Evolutionary conservation across 2,329 filamentous ascomycete species (phyloP).

Genomic region (Aspergillus clavatus): DNA sequence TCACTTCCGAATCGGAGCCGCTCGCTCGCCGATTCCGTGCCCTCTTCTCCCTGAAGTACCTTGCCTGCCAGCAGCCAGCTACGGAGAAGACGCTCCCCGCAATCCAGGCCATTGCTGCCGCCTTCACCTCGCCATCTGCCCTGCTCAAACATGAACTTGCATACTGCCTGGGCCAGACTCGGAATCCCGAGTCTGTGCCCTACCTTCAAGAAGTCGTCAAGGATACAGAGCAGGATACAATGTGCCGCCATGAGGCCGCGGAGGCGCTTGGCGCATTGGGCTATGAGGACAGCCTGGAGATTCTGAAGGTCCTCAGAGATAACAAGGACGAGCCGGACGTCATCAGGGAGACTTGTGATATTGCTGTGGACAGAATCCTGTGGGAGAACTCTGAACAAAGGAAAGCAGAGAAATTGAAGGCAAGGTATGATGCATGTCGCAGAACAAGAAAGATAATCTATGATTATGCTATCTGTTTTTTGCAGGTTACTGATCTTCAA

Average conservation of each 20-base stretch:
- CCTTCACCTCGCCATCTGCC: conserved; percentile 76
- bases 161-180: conserved; percentile 91
- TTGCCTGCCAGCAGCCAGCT: conserved; percentile 64
- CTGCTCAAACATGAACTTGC: conserved; percentile 94
- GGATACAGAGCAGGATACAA: conserved; percentile 77
- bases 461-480: conserved; percentile 9
- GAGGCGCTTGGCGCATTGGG: conserved; percentile 89
- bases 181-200: conserved; percentile 67
- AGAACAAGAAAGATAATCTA: too few relatives aligned
- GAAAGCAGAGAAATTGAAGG: conserved; percentile 70
- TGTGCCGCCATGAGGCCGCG: conserved; percentile 95
- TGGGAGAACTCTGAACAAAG: conserved; percentile 78
- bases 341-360: conserved; percentile 93
- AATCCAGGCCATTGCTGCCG: conserved; percentile 79
- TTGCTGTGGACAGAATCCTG: conserved; percentile 87
- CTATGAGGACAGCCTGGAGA: conserved; percentile 64
- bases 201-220: conserved; percentile 69
- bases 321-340: conserved; percentile 70
- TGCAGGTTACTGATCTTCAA: conserved; percentile 20
- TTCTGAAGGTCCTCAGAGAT: conserved; percentile 70
- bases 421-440: conserved; percentile 58
- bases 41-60: conserved; percentile 94
- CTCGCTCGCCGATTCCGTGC: conserved; percentile 90
- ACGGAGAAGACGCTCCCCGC: conserved; percentile 57
- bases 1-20: conserved; percentile 73